Evolutionary conservation across 73 alveolate genomes (phyloP).

Genomic region (Chromera velia): DNA sequence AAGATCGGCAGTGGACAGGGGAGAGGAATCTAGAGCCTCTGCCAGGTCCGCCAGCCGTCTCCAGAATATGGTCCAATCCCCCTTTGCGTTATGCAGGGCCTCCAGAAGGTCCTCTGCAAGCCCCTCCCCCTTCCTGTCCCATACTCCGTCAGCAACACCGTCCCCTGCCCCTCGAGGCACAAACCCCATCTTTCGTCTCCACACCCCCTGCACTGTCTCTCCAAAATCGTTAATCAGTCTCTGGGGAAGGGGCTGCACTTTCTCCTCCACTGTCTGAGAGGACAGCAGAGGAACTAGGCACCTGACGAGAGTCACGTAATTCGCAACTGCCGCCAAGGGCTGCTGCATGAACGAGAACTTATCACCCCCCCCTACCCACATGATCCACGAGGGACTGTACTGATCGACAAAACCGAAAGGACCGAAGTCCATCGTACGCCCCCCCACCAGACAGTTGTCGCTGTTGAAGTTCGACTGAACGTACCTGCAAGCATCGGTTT

Average conservation of each 20-base stretch:
- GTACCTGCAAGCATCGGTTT: no score
- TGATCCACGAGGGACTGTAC: slow-evolving; percentile 4
- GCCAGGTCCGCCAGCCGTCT: slow-evolving; percentile 2
- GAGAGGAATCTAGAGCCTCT: slow-evolving; percentile 1
- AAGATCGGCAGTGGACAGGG: no score
- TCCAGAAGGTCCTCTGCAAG: no score
- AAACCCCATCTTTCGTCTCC: no score
- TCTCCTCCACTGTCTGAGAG: no score
- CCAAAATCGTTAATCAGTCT: no score
- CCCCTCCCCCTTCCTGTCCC: no score
- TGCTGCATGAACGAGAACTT: slow-evolving; percentile 22
- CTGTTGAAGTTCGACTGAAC: slow-evolving; percentile 22
- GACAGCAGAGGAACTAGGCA: background rate
- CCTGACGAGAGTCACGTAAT: background rate
- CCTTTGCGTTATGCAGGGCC: no score
- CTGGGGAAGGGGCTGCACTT: no score
- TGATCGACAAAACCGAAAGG: slow-evolving; percentile 27
- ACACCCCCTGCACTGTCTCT: no score
- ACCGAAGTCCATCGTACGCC: slow-evolving; percentile 37
- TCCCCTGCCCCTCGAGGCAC: no score
- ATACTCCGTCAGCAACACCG: no score
- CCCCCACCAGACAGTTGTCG: slow-evolving; percentile 25
- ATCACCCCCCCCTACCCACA: slow-evolving; percentile 36
- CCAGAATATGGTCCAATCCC: slow-evolving; percentile 10
- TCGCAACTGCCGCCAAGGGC: background rate